Evolutionary conservation across 305 asterid genomes (phyloP).

Genomic region (Fraxinus latifolia): DNA sequence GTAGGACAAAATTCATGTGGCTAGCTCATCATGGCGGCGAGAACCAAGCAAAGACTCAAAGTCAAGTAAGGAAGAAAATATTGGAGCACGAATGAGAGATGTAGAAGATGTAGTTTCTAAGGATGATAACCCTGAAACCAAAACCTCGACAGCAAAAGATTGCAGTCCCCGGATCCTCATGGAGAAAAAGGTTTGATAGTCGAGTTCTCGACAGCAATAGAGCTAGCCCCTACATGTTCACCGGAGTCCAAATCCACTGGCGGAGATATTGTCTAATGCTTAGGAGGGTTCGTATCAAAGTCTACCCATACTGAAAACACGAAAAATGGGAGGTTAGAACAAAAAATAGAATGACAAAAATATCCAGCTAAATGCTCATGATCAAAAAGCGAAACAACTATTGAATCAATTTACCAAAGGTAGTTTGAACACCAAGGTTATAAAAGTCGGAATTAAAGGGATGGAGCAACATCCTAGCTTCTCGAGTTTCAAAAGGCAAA

Average conservation of each 20-base stretch:
- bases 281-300: background rate
- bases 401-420: background rate
- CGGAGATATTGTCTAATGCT: too few species aligned
- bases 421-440: background rate
- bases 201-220: background rate
- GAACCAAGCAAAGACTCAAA: background rate
- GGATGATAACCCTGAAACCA: background rate
- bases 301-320: background rate
- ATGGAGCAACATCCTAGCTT: background rate
- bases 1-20: too few species aligned
- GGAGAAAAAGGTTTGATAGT: background rate
- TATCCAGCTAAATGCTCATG: background rate
- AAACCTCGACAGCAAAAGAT: too few species aligned
- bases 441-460: background rate
- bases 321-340: too few species aligned
- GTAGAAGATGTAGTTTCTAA: background rate
- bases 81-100: background rate
- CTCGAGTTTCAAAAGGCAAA: background rate
- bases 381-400: too few species aligned
- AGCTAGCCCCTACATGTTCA: background rate
- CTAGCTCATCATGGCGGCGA: background rate
- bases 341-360: too few species aligned
- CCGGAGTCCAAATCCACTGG: background rate
- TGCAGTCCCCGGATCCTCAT: background rate
- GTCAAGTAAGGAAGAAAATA: background rate